Percentiles rank a stretch among this genome's conserved stretches.
These are phyloP conservation scores for Cyclanthera cordifolia DNA, from an alignment of 306 rosid species.

Conservation along the genomic window DNA sequence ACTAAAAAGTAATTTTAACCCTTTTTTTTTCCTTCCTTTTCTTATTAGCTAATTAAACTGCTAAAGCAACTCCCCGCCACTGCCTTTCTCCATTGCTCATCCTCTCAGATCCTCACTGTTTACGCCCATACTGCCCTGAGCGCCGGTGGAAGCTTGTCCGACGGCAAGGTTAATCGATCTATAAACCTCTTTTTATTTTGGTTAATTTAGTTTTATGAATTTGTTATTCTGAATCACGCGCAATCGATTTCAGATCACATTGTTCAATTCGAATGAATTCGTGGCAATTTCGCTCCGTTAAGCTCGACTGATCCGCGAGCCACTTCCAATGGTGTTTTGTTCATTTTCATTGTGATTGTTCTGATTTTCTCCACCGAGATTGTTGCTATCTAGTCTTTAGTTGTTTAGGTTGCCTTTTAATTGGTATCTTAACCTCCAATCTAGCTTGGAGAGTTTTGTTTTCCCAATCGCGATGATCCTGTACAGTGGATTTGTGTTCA, in stretches of 20 bases:
- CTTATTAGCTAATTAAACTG: not conserved
- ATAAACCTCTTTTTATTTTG: not conserved
- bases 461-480: not conserved
- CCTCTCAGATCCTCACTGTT: not conserved
- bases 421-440: not conserved
- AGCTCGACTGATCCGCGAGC: not conserved
- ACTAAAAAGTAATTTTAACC: too few relatives aligned
- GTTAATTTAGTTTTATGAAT: not conserved
- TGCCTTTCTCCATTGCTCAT: not conserved
- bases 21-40: too few relatives aligned
- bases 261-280: not conserved
- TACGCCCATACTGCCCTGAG: not conserved
- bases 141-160: not conserved
- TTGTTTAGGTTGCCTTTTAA: not conserved
- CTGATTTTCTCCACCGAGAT: not conserved
- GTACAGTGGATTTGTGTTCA: not conserved
- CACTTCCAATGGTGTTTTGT: not conserved
- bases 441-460: not conserved
- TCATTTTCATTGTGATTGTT: not conserved
- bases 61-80: constrained; percentile 5
- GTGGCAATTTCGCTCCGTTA: not conserved
- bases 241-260: not conserved
- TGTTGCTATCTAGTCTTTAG: too few relatives aligned
- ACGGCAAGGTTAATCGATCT: not conserved
- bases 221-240: not conserved